phyloP scores from a whole-genome alignment of 768 basidiomycete species.

The Inosperma sp. region DNA sequence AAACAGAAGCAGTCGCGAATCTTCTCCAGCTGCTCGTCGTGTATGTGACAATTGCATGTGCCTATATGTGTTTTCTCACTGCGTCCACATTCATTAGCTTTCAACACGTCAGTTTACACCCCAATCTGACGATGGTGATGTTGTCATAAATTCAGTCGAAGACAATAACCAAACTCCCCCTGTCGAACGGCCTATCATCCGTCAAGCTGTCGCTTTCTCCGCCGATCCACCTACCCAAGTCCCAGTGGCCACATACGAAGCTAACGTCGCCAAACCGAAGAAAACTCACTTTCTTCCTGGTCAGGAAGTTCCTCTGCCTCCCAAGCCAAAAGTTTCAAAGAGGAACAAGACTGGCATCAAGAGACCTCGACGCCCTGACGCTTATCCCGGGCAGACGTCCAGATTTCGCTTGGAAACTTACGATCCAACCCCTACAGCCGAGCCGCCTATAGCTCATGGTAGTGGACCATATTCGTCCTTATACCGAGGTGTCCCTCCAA shows the following conservation, averaged over 20 bases:
- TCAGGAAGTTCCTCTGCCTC: constrained; percentile 30
- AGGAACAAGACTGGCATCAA: constrained; percentile 26
- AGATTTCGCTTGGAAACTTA: constrained; percentile 47
- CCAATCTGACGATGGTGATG: constrained; percentile 49
- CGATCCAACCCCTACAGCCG: constrained; percentile 30
- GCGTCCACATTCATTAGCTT: constrained; percentile 24
- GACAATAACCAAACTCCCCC: constrained; percentile 49
- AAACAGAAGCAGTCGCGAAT: constrained; percentile 54
- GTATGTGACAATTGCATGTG: constrained; percentile 17
- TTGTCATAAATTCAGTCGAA: constrained; percentile 30
- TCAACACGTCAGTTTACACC: constrained; percentile 49
- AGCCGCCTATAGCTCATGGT: constrained; percentile 33
- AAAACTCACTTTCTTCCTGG: constrained; percentile 50
- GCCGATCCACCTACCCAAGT: constrained; percentile 23
- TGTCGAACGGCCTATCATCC: constrained; percentile 46
- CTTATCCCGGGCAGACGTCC: constrained; percentile 43
- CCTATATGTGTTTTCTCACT: not conserved
- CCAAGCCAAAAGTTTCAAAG: constrained; percentile 15
- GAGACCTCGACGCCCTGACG: constrained; percentile 27
- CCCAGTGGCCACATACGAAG: constrained; percentile 41
- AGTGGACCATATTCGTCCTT: constrained; percentile 38
- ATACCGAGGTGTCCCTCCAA: constrained; percentile 28
- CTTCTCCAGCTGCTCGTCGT: constrained; percentile 45
- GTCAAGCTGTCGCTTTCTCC: constrained; percentile 55
- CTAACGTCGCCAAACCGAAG: constrained; percentile 23